phyloP scores from a whole-genome alignment of 148 eudicot species.

The Amaranthus palmeri region DNA sequence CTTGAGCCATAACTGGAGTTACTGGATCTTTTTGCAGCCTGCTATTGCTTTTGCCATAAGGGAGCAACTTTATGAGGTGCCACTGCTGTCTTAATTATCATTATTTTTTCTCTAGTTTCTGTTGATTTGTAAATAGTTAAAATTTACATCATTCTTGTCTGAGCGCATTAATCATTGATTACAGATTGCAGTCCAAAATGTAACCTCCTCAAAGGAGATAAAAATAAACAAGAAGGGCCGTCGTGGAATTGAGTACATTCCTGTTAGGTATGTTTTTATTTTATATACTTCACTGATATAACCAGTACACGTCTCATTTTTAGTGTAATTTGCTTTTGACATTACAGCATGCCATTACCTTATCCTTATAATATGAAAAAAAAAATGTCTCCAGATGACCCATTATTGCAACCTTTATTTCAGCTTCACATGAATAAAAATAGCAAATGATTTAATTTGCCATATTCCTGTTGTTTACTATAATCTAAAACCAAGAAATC shows the following conservation, averaged over 20 bases:
- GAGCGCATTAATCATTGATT: conserved; percentile 10
- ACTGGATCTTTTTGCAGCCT: conserved; percentile 52
- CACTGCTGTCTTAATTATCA: conserved; percentile 1
- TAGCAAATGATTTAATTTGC: no score
- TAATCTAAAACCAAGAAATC: no score
- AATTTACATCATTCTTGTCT: neutral
- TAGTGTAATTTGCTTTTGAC: neutral
- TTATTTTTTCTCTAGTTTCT: neutral
- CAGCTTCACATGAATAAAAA: no score
- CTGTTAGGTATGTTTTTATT: conserved; percentile 48
- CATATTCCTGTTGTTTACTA: no score
- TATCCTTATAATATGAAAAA: no score
- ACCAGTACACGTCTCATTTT: neutral
- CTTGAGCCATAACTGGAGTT: neutral
- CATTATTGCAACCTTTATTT: no score
- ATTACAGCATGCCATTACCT: neutral
- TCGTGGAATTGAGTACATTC: conserved; percentile 54
- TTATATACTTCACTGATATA: neutral
- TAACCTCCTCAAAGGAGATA: conserved; percentile 72
- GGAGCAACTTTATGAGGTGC: conserved; percentile 95
- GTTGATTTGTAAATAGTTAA: neutral
- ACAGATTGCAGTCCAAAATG: conserved; percentile 88
- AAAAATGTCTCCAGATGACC: no score
- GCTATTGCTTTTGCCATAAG: conserved; percentile 91
- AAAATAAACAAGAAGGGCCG: conserved; percentile 76